Base-by-base conservation (phyloP, 2,329 filamentous ascomycete species). In the Paramyrothecium sp. region DNA sequence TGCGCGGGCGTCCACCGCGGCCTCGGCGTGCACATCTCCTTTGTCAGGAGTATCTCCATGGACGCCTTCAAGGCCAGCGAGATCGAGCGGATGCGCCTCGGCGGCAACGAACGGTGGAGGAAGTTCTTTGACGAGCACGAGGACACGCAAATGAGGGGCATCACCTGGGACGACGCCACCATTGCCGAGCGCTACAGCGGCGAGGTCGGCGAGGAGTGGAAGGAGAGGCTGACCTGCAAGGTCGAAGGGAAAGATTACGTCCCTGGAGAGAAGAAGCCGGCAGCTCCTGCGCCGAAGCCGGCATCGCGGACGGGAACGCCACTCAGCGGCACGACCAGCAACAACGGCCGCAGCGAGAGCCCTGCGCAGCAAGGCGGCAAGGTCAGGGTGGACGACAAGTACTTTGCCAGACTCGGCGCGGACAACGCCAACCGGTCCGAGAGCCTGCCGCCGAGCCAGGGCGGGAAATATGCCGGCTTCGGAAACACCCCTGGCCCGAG, bases 21-120 rank as follows among this genome's bases (percentile, higher is more conserved):
- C 3, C 86, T 99, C 30, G 95, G 95, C 60, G 95, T 99, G 38
- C 95, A 99, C 80, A 97, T 99, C 74, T 97, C 92, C 72, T 99
- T 99, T 78, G 93, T 99, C 62, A 90, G 95, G 59, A 95, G 90
- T 69, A 95, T 98, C 70, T 97, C 92, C 60, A 99, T 99, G 95
- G 95, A 99, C 78, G 92, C 92, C 57, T 98, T 99, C 81, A 99
- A 99, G 75, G 86, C 87, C 62, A 84, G 85, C 67, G 95, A 99
- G 76, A 94, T 98, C 68, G 89, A 91, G 75, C 89, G 93, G 64
- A 98, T 99, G 95, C 87, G 93, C 58, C 81, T 90, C 21, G 95
- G 94, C 50, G 95, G 95, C 55, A 99, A 99, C 76, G 87, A 89
- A 60, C 84, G 87, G 17, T 98, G 92, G 89, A 89, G 89, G 65